Percentiles rank a stretch among this genome's conserved stretches.
These are phyloP conservation scores for Colletotrichum gloeosporioides DNA, from an alignment of 2,329 filamentous ascomycete species.

Conservation along the genomic window DNA sequence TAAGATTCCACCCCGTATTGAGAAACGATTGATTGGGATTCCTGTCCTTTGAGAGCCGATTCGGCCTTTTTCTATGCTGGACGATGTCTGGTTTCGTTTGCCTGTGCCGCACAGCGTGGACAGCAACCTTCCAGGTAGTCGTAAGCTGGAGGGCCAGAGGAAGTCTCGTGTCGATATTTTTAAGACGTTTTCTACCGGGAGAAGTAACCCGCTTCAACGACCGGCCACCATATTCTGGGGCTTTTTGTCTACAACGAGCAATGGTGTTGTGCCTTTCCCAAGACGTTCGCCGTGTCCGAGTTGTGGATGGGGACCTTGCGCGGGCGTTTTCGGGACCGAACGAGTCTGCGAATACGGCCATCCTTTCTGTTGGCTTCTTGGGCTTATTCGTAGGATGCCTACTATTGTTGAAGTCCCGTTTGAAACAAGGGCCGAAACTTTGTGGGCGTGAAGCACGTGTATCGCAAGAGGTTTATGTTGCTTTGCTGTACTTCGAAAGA, in stretches of 20 bases:
- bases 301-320: not conserved
- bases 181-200: fast-evolving
- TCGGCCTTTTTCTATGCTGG: not conserved
- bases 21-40: no score
- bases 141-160: not conserved
- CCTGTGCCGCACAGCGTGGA: not conserved
- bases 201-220: not conserved
- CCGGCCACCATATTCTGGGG: no score
- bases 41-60: not conserved
- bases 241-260: no score
- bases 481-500: not conserved
- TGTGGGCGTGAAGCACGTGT: not conserved
- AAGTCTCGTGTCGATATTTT: not conserved
- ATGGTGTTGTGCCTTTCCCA: not conserved
- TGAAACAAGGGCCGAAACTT: not conserved
- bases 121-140: not conserved
- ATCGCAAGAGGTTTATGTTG: not conserved
- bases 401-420: not conserved
- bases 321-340: not conserved
- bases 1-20: no score
- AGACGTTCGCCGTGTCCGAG: not conserved
- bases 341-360: not conserved
- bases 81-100: not conserved
- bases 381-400: not conserved
- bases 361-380: not conserved